These are phyloP conservation scores for Aegle marmelos DNA, from an alignment of 345 rosid species.

Conservation along the genomic window DNA sequence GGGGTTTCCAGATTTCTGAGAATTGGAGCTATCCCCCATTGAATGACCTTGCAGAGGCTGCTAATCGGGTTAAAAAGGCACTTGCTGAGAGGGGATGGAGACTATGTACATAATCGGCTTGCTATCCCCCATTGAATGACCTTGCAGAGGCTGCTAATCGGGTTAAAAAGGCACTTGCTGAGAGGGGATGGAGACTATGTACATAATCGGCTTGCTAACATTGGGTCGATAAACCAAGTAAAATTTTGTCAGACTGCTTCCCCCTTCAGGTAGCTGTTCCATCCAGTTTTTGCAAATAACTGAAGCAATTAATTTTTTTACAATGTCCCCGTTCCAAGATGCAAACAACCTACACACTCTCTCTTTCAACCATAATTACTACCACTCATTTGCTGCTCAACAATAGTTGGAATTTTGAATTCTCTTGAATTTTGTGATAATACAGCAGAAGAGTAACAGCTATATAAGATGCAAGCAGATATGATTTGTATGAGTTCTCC, in stretches of 20 bases:
- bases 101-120: slow-evolving; percentile 20
- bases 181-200: slow-evolving; percentile 62
- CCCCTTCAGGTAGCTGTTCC: neutral
- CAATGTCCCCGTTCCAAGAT: neutral
- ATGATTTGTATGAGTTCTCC: neutral
- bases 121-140: slow-evolving; percentile 53
- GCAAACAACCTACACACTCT: neutral
- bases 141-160: slow-evolving; percentile 69
- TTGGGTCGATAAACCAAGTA: neutral
- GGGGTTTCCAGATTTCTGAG: slow-evolving; percentile 54
- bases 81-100: slow-evolving; percentile 70
- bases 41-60: slow-evolving; percentile 77
- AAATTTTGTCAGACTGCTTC: neutral
- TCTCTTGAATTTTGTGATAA: neutral
- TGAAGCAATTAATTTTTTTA: neutral
- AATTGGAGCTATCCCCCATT: slow-evolving; percentile 85
- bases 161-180: slow-evolving; percentile 61
- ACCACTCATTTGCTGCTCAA: neutral
- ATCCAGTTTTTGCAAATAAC: neutral
- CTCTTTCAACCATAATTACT: neutral
- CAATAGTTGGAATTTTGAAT: neutral
- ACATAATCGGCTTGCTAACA: neutral
- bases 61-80: slow-evolving; percentile 56
- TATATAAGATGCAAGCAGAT: neutral
- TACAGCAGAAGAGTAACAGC: neutral